Evolutionary conservation across 768 basidiomycete species (phyloP).

Genomic region (Artomyces pyxidatus): DNA sequence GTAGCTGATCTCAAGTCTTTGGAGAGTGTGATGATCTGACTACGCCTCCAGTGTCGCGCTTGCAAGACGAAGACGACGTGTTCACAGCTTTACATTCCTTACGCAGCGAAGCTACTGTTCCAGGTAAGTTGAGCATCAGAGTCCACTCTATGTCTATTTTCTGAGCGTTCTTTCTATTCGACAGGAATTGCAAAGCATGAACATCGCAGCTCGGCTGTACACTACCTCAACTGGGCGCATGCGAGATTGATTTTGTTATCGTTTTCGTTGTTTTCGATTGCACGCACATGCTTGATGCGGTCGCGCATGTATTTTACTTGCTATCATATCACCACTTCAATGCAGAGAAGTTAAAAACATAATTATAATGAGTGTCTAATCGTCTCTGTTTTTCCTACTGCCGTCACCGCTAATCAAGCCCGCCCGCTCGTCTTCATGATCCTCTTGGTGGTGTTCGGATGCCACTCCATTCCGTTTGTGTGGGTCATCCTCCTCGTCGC

Average conservation of each 20-base stretch:
- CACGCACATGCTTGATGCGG: slow-evolving; percentile 5
- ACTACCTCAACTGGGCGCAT: slow-evolving; percentile 84
- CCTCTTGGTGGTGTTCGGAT: slow-evolving; percentile 33
- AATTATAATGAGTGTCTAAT: slow-evolving; percentile 3
- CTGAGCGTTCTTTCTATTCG: slow-evolving; percentile 4
- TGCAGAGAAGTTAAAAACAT: not conserved
- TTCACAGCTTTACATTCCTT: slow-evolving; percentile 88
- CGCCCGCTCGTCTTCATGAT: slow-evolving; percentile 49
- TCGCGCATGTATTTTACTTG: slow-evolving; percentile 27
- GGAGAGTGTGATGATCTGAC: too few species aligned
- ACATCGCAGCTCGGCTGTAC: slow-evolving; percentile 83
- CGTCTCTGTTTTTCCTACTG: slow-evolving; percentile 3
- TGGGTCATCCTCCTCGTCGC: slow-evolving; percentile 49
- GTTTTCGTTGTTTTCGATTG: slow-evolving; percentile 11
- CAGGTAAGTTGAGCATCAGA: slow-evolving; percentile 46
- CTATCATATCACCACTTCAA: slow-evolving; percentile 9
- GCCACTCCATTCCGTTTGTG: slow-evolving; percentile 41
- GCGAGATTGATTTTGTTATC: slow-evolving; percentile 37
- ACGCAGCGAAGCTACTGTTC: slow-evolving; percentile 94
- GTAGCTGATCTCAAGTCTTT: too few species aligned
- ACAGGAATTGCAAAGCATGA: slow-evolving; percentile 93
- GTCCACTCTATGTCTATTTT: too few species aligned
- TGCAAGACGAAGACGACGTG: slow-evolving; percentile 96
- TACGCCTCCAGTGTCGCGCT: too few species aligned
- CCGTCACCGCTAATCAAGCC: slow-evolving; percentile 52